Evolutionary conservation across 345 rosid species (phyloP), one percentile per base, ranked within the genome.

Genomic region (Gossypium anomalum): DNA sequence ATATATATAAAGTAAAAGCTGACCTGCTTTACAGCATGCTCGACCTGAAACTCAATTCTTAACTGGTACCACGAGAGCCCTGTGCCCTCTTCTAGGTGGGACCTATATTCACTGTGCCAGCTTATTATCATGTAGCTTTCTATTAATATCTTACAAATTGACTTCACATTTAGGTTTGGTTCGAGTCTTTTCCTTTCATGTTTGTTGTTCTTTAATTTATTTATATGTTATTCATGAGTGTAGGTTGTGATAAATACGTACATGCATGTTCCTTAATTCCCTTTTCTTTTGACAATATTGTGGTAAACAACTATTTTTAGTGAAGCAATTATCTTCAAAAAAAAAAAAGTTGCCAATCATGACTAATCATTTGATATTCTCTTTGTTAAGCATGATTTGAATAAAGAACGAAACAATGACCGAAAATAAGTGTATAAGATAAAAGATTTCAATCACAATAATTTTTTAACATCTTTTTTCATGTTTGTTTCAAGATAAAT

Each of bases 321-420:
- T 23, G 10, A 4, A 15, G 27, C 34, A 51, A 51, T 7, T n/a
- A 51, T 16, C 19, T 51, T 51, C 7, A 51, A 7, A 51, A 51
- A 16, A n/a, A 76, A 76, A 67, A 7, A 60, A 7, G 44, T 43
- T 20, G 9, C 38, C 67, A 47, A 74, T 68, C 83, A 73, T 73
- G 58, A 6, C 47, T 71, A 77, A 71, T 75, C 84, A 81, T 78
- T 70, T 75, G 63, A 20, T 56, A 71, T 71, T 75, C 79, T 29
- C 71, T 63, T 65, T 62, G 61, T 14, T 63, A 77, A 74, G 29
- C 70, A 56, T 73, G 13, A 34, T 70, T 77, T 59, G 48, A 43
- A 53, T 51, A 65, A 56, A 8, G 63, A 71, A 77, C 25, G 70
- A 70, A 77, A 76, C 58, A 17, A 51, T 61, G 29, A 55, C 65